Evolutionary conservation across 2,329 filamentous ascomycete genomes (phyloP), one percentile per base, ranked within the genome.

Genomic region (Sporothrix pallida): DNA sequence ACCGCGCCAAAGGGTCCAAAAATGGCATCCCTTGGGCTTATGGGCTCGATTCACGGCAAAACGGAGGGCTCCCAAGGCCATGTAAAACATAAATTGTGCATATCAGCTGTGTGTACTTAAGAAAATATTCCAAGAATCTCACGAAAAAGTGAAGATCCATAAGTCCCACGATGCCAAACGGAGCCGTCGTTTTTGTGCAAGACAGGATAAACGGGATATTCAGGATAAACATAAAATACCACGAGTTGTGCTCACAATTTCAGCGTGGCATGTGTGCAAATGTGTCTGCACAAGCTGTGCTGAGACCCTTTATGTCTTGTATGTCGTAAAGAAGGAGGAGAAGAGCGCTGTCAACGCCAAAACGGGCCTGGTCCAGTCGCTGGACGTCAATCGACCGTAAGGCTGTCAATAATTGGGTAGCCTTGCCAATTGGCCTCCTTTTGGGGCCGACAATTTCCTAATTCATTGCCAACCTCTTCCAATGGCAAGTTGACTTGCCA

Each of bases 271-370:
- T 9, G 8, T 12, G 31, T 20, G 60, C 31, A 37, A 37, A 44
- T 63, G 37, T 67, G 42, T 26, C 42, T 48, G n/a, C 62, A 26
- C 42, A 67, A 48, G 62, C 62, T 67, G 62, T 67, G 42, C 62
- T 67, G 62, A 67, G 62, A 67, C 20, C 62, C 42, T 46, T 46
- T 48, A 7, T 48, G 62, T 46, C 17, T 46, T 65, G 20, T 20
- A 56, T 48, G 62, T 48, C 62, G 46, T 65, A 37, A 37, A 37
- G 31, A 37, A 7, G 31, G 7, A 37, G 31, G 23, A 26, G 23
- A 26, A 20, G 44, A 5, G 42, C 9, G 62, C 20, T 8, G 62
- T 65, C 42, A 26, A 48, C 42, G 6, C 62, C 62, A 13, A 17
- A 67, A 48, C 62, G 42, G 42, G 20, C 9, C 44, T 48, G 62